phyloP scores from a whole-genome alignment of 2,329 filamentous ascomycete species.

The Annulohypoxylon truncatum region DNA sequence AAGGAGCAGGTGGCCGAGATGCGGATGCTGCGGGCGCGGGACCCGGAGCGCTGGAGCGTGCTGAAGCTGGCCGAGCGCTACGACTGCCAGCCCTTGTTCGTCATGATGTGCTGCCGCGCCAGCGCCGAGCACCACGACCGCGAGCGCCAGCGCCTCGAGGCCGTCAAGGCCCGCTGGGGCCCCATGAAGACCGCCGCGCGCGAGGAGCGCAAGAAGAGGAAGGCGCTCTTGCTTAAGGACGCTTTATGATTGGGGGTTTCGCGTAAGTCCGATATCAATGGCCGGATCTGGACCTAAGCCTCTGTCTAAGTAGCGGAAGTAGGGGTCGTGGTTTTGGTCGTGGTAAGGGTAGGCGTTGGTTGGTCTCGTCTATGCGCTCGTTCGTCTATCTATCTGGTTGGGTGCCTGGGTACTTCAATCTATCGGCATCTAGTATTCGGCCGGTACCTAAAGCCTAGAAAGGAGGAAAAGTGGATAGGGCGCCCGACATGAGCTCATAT shows the following conservation, averaged over 20 bases:
- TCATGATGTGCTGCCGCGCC: slow-evolving; percentile 68
- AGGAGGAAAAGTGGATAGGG: neutral
- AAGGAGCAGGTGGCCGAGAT: slow-evolving; percentile 70
- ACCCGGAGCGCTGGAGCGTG: slow-evolving; percentile 68
- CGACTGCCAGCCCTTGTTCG: slow-evolving; percentile 66
- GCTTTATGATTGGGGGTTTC: slow-evolving; percentile 56
- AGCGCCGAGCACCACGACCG: slow-evolving; percentile 60
- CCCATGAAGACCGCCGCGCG: slow-evolving; percentile 64
- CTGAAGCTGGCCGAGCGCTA: slow-evolving; percentile 64
- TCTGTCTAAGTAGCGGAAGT: too few relatives aligned
- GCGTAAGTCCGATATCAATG: too few relatives aligned
- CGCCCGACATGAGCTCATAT: neutral
- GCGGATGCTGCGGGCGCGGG: slow-evolving; percentile 62
- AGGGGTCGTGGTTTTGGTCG: neutral
- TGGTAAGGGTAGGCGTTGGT: neutral
- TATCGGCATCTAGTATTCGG: too few relatives aligned
- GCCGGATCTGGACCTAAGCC: neutral
- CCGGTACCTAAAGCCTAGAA: neutral
- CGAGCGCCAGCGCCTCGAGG: slow-evolving; percentile 59
- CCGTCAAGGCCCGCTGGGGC: slow-evolving; percentile 67
- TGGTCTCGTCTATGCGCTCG: neutral
- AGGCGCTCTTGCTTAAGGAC: slow-evolving; percentile 63
- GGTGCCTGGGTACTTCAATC: neutral
- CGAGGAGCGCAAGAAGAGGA: slow-evolving; percentile 66
- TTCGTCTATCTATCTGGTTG: neutral